phyloP scores from a whole-genome alignment of 352 stramenopile species.

The Sclerospora graminicola region DNA sequence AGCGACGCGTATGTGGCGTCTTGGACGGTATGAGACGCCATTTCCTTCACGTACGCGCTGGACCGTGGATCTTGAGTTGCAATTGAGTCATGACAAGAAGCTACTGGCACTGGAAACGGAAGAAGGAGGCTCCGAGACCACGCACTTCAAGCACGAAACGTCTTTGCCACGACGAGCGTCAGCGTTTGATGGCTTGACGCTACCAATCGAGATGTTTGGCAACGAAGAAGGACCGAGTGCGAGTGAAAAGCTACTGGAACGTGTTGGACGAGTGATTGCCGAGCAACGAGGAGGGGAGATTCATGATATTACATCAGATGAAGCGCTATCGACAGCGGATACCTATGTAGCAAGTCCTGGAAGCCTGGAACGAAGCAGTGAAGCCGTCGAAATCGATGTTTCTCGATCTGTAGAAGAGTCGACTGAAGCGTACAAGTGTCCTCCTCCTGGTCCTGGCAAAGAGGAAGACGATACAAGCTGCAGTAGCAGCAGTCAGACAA shows the following conservation, averaged over 20 bases:
- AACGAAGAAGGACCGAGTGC: conserved; percentile 10
- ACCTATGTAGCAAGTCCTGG: conserved; percentile 19
- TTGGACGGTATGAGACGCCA: conserved; percentile 57
- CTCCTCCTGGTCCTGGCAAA: neutral
- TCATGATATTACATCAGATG: conserved; percentile 62
- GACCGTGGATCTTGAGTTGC: conserved; percentile 42
- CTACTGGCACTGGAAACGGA: conserved; percentile 3
- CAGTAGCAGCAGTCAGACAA: neutral
- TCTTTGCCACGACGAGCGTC: no score
- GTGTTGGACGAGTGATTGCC: conserved; percentile 61
- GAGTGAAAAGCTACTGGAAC: conserved; percentile 43
- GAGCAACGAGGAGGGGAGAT: conserved; percentile 70
- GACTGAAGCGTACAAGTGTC: conserved; percentile 2
- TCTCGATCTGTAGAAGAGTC: no score
- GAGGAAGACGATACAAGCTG: conserved; percentile 1
- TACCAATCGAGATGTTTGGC: conserved; percentile 30
- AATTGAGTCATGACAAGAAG: conserved; percentile 16
- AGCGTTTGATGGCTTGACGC: no score
- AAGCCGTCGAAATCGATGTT: neutral
- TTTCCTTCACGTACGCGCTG: conserved; percentile 47
- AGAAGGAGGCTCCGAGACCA: no score
- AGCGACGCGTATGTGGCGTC: conserved; percentile 29
- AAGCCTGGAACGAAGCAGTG: conserved; percentile 4
- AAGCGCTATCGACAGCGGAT: conserved; percentile 13
- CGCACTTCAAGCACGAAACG: no score